Conservation (phyloP, 1,284 basidiomycete genomes). For the Puccinia coronata region DNA sequence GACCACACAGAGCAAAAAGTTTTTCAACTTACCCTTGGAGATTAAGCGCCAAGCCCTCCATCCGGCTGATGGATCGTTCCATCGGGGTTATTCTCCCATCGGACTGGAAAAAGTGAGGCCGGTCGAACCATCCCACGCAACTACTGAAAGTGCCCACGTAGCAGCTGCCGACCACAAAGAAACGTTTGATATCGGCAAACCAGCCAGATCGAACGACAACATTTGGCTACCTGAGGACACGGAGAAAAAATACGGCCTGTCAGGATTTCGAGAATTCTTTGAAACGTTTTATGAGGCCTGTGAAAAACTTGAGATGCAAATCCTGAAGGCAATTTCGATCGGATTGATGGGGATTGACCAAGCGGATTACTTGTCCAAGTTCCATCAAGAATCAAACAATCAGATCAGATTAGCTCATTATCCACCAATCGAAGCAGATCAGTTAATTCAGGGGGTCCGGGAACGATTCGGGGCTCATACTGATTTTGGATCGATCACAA, state of each 20-base stretch:
- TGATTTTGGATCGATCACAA: conserved; percentile 66
- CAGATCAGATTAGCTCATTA: conserved; percentile 67
- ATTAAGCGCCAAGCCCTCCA: conserved; percentile 66
- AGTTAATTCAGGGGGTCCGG: conserved; percentile 59
- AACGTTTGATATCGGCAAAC: conserved; percentile 64
- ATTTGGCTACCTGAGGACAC: conserved; percentile 66
- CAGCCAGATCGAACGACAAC: conserved; percentile 57
- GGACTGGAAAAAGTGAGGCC: conserved; percentile 59
- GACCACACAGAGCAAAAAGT: conserved; percentile 63
- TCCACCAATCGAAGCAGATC: conserved; percentile 59
- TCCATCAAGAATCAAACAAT: conserved; percentile 64
- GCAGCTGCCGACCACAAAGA: conserved; percentile 65
- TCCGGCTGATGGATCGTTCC: conserved; percentile 64
- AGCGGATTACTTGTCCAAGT: conserved; percentile 63
- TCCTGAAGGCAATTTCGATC: conserved; percentile 65
- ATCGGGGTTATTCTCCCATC: conserved; percentile 62
- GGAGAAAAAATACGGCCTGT: conserved; percentile 59
- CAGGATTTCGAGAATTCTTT: conserved; percentile 65
- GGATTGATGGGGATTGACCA: conserved; percentile 61
- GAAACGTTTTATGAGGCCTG: conserved; percentile 64
- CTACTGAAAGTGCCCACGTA: conserved; percentile 16
- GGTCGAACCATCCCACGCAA: conserved; percentile 60
- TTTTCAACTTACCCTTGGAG: conserved; percentile 65
- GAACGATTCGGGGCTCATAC: conserved; percentile 66
- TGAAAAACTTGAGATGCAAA: conserved; percentile 61